Evolutionary conservation across 2,329 filamentous ascomycete species (phyloP), one percentile per base, ranked within the genome.

Genomic region (Ophiostoma fasciatum): DNA sequence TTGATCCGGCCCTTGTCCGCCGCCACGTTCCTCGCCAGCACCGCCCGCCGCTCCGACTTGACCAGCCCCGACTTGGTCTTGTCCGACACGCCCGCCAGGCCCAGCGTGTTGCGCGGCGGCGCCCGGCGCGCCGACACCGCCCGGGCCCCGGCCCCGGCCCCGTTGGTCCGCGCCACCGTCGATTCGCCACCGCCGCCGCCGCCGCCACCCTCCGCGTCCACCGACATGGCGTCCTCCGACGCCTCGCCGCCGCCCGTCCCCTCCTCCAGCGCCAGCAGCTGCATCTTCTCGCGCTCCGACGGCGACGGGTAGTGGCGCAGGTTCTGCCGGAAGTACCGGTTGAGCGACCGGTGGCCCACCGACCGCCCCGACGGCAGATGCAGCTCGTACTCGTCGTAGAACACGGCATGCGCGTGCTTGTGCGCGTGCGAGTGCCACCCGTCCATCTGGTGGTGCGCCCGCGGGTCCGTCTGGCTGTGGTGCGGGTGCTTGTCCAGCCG

Each of bases 271-370:
- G 45, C 42, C n/a, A 46, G 29, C 18, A 33, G 44, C 17, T 22
- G 18, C 37, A 34, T 39, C 33, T 43, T 36, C 9, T 41, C 35
- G 11, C 41, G 44, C 58, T 94, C 85, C 40, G 81, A 79, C 0
- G 76, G 62, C 3, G 81, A 77, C 2, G 85, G 85, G 54, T 94
- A 79, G 55, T 74, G 82, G 57, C 80, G 76, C 29, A 98, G 66
- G 58, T 96, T 96, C 61, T 98, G 90, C 41, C 83, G 78, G 62
- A 77, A 98, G 60, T 96, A 96, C 47, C 72, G 77, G 51, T 82
- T 79, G 36, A 94, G 61, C 7, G 83, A 90, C 32, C 90, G 75
- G 55, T 98, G 90, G 27, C 90, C 90, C 26, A 92, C 85, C 7
- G 82, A 81, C 42, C 82, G 79, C 36, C 90, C 90, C 5, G 81